Percentiles rank a stretch among this genome's conserved stretches.
phyloP scores from a whole-genome alignment of 305 asterid genomes.

The Rubia tinctorum region DNA sequence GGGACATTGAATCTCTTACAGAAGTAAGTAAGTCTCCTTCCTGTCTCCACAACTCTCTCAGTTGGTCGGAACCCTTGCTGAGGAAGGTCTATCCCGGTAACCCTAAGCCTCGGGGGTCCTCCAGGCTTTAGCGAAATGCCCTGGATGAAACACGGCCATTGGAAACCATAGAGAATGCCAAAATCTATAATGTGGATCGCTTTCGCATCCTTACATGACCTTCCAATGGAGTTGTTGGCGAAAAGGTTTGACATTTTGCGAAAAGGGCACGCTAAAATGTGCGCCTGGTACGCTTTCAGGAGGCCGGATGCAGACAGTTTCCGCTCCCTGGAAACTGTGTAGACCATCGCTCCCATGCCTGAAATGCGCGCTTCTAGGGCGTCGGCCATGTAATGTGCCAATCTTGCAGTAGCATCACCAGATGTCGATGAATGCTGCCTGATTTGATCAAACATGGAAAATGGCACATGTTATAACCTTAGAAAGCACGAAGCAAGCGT shows the following conservation, averaged over 20 bases:
- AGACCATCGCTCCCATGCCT: conserved; percentile 74
- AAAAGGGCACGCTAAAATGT: conserved; percentile 70
- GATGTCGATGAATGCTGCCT: conserved; percentile 31
- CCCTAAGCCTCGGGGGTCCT: conserved; percentile 77
- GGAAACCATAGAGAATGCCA: conserved; percentile 85
- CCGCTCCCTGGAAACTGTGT: conserved; percentile 34
- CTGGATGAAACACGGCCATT: conserved; percentile 88
- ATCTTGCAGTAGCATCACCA: conserved; percentile 33
- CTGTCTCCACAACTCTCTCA: conserved; percentile 71
- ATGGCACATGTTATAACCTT: too few relatives aligned
- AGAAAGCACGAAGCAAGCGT: too few relatives aligned
- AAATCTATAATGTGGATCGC: conserved; percentile 76
- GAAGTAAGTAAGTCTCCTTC: conserved; percentile 54
- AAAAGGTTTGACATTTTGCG: conserved; percentile 56
- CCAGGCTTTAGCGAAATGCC: conserved; percentile 38
- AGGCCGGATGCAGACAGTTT: conserved; percentile 61
- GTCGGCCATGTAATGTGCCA: conserved; percentile 30
- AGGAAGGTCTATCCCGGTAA: conserved; percentile 89
- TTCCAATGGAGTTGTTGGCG: conserved; percentile 52
- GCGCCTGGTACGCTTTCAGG: conserved; percentile 74
- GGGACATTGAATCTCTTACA: conserved; percentile 79
- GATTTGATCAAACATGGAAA: conserved; percentile 16
- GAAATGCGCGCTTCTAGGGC: conserved; percentile 63
- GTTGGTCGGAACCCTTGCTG: conserved; percentile 83
- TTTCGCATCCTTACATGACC: conserved; percentile 30